Conservation (phyloP, 352 stramenopile species). For the Phytopythium cucurbitacearum region DNA sequence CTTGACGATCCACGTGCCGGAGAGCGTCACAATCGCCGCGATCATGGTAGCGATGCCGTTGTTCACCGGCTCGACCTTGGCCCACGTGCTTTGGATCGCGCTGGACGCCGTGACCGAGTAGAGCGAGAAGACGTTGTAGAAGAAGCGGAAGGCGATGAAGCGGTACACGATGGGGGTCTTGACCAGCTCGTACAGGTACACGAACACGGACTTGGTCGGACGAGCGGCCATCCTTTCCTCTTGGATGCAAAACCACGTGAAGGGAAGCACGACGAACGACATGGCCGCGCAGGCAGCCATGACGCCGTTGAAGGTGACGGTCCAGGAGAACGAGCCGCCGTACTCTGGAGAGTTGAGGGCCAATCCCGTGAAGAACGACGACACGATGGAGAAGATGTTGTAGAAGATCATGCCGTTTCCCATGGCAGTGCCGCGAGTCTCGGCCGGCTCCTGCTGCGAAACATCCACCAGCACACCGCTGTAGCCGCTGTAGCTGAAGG, state of each 20-base stretch:
- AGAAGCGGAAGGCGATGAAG: conserved; percentile 52
- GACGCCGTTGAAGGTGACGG: conserved; percentile 50
- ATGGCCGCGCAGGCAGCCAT: conserved; percentile 37
- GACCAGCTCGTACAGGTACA: conserved; percentile 36
- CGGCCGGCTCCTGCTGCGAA: conserved; percentile 41
- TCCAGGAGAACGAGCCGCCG: conserved; percentile 47
- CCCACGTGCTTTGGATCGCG: conserved; percentile 55
- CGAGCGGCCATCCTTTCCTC: conserved; percentile 22
- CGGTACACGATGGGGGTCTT: conserved; percentile 42
- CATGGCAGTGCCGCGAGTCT: conserved; percentile 30
- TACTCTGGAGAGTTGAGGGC: conserved; percentile 49
- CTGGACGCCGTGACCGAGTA: conserved; percentile 46
- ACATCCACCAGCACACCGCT: conserved; percentile 65
- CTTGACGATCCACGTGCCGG: conserved; percentile 30
- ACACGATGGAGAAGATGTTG: conserved; percentile 31
- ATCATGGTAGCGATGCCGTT: conserved; percentile 48
- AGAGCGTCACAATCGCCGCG: conserved; percentile 33
- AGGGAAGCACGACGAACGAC: conserved; percentile 30
- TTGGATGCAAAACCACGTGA: conserved; percentile 46
- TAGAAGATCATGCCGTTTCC: conserved; percentile 32
- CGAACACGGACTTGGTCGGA: conserved; percentile 30
- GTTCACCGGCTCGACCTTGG: conserved; percentile 57
- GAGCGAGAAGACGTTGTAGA: conserved; percentile 39
- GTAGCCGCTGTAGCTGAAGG: conserved; percentile 66
- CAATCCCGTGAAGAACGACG: conserved; percentile 41